Percentiles rank a stretch among this genome's conserved stretches.
phyloP scores from a whole-genome alignment of 2,329 filamentous ascomycete species.

The Epichloe hybrida region DNA sequence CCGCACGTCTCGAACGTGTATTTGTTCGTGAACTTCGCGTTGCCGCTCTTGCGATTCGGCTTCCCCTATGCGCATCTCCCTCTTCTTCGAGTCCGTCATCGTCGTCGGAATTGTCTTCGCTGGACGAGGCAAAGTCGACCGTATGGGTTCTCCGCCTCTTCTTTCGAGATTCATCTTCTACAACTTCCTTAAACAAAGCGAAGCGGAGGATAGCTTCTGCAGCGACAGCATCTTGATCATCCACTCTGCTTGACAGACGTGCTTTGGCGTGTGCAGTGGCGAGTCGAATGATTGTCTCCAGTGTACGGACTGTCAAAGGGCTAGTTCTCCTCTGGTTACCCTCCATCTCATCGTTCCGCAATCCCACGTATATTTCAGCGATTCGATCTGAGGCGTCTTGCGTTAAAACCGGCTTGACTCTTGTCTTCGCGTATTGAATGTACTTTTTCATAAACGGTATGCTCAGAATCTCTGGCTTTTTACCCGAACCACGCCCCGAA shows the following conservation, averaged over 20 bases:
- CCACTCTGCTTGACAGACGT: constrained; percentile 73
- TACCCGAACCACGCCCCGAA: constrained; percentile 57
- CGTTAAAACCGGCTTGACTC: constrained; percentile 80
- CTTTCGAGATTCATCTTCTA: constrained; percentile 66
- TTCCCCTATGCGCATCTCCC: constrained; percentile 41
- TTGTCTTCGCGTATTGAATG: constrained; percentile 91
- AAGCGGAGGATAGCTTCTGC: constrained; percentile 87
- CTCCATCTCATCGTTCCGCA: constrained; percentile 92
- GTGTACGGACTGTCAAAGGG: constrained; percentile 89
- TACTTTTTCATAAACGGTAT: constrained; percentile 99
- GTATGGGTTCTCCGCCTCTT: constrained; percentile 61
- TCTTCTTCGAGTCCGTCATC: constrained; percentile 43
- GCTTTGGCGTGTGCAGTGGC: constrained; percentile 93
- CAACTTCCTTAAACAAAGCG: constrained; percentile 91
- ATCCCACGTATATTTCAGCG: constrained; percentile 75
- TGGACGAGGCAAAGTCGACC: constrained; percentile 43
- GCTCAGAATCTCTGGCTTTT: constrained; percentile 76
- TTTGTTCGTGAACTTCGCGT: constrained; percentile 2
- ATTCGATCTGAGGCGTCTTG: constrained; percentile 89
- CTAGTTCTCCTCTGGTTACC: constrained; percentile 87
- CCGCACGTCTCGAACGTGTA: neutral
- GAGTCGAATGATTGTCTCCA: constrained; percentile 96
- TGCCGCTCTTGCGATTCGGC: constrained; percentile 17
- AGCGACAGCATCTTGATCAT: constrained; percentile 75
- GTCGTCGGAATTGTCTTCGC: constrained; percentile 43